A percentile compares a stretch with the other conserved stretches of the same genome.
Evolutionary conservation across 129 eudicot genomes (phyloP).

Genomic region (Flaveria sonorensis): DNA sequence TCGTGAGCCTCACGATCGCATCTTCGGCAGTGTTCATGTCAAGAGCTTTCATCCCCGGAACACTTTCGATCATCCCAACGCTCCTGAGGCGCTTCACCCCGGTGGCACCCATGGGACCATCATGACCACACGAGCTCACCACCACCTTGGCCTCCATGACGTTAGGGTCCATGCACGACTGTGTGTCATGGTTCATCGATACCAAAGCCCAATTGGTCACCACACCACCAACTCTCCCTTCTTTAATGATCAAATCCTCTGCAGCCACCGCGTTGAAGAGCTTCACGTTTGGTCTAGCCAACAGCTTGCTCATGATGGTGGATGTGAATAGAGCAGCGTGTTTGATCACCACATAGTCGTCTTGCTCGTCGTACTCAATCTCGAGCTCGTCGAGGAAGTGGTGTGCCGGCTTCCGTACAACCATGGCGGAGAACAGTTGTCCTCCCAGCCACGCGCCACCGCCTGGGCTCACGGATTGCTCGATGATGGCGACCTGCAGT

Average conservation of each 20-base stretch:
- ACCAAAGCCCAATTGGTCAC: conserved; percentile 84
- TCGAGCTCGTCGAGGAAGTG: conserved; percentile 67
- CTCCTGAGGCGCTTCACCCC: conserved; percentile 70
- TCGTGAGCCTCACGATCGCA: conserved; percentile 59
- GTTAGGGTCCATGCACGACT: conserved; percentile 81
- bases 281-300: conserved; percentile 80
- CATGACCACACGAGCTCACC: conserved; percentile 80
- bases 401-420: conserved; percentile 79
- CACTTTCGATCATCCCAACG: conserved; percentile 64
- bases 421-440: conserved; percentile 82
- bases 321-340: conserved; percentile 81
- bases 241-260: conserved; percentile 70
- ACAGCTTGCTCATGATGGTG: conserved; percentile 73
- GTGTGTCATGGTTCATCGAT: conserved; percentile 75
- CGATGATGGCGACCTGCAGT: conserved; percentile 56
- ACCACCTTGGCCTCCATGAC: conserved; percentile 81
- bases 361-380: conserved; percentile 69
- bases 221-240: conserved; percentile 60
- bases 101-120: conserved; percentile 84
- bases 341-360: conserved; percentile 70
- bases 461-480: conserved; percentile 83
- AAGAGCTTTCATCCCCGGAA: conserved; percentile 77
- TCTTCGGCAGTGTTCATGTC: conserved; percentile 84
- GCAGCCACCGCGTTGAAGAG: conserved; percentile 81
- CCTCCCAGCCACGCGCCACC: conserved; percentile 91